These are phyloP conservation scores for Ophiostoma populinum DNA, from an alignment of 2,329 filamentous ascomycete species.

Conservation along the genomic window DNA sequence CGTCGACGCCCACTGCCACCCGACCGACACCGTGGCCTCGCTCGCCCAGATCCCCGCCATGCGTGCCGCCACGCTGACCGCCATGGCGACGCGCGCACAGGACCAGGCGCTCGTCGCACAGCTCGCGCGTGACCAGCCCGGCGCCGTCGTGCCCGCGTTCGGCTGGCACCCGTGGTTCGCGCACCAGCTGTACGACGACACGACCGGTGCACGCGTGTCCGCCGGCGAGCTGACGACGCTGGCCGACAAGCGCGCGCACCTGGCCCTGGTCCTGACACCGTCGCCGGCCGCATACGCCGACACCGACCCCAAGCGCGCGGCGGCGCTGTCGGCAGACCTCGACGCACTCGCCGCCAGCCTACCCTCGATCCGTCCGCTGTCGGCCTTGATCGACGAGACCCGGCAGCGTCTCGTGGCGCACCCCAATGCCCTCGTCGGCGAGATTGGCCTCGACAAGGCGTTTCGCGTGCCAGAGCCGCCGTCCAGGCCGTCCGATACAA, in stretches of 20 bases:
- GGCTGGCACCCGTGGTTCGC: constrained; percentile 85
- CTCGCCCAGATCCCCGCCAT: constrained; percentile 42
- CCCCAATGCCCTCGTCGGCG: constrained; percentile 50
- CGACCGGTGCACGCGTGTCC: not conserved
- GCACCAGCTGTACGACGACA: constrained; percentile 54
- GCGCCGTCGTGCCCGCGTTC: constrained; percentile 46
- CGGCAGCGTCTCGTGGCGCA: constrained; percentile 35
- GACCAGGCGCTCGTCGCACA: constrained; percentile 57
- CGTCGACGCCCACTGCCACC: constrained; percentile 71
- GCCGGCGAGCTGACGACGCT: constrained; percentile 5
- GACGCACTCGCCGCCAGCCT: constrained; percentile 30
- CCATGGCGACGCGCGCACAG: constrained; percentile 62
- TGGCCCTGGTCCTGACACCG: constrained; percentile 45
- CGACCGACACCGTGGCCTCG: constrained; percentile 57
- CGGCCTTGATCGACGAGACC: constrained; percentile 28
- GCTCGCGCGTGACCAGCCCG: constrained; percentile 29
- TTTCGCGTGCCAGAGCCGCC: constrained; percentile 50
- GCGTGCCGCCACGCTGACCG: constrained; percentile 46
- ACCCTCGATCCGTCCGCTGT: constrained; percentile 39
- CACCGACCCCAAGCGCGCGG: constrained; percentile 12
- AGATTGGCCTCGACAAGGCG: constrained; percentile 60
- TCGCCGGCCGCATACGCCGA: constrained; percentile 18
- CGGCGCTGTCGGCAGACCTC: constrained; percentile 17
- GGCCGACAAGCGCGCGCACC: constrained; percentile 37
- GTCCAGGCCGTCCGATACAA: not conserved